Evolutionary conservation across 1,284 basidiomycete species (phyloP), one percentile per base, ranked within the genome.

Genomic region (Ganoderma resinaceum): DNA sequence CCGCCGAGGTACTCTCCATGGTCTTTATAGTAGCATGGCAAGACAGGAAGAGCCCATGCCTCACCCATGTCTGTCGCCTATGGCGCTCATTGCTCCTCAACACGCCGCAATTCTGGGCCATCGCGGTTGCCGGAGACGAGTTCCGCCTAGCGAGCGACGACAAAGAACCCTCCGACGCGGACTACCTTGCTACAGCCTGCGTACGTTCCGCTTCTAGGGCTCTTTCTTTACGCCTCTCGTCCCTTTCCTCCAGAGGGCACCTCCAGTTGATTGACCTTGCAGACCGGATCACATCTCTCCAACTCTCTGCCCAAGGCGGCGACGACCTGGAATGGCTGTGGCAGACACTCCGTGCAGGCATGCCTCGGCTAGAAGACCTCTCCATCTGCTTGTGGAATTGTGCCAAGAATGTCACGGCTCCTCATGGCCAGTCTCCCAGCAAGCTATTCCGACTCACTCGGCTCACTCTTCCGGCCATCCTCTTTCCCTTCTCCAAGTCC

Each of bases 41-140:
- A 29, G n/a, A 35, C 2, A 43, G 46, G 2, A n/a, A n/a, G 14
- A 52, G 57, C 18, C 23, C 61, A 2, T 33, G 18, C 0, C n/a
- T 65, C 7, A 26, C 35, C 9, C 64, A 38, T 16, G 46, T 65
- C 43, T 65, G 64, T 31, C 57, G 64, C 8, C 18, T 38, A 4
- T 65, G 64, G 64, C 58, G 40, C 35, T 29, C 33, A 8, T 14
- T 65, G 8, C 3, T 65, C 1, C 55, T 52, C 16, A 12, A 23
- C 18, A 65, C 58, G 2, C 35, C 64, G 0, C 8, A 53, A 3
- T 40, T 65, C 43, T 65, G 64, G 64, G 64, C 43, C 2, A 29
- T 38, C 18, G 43, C 63, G 0, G 16, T 53, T 2, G 29, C 42
- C 7, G 14, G n/a, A 12, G 16, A 23, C 18, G 2, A 9, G 31